A percentile compares a stretch with the other conserved stretches of the same genome.
Evolutionary conservation across 2,329 filamentous ascomycete species (phyloP).

Genomic region (Fusarium sp.): DNA sequence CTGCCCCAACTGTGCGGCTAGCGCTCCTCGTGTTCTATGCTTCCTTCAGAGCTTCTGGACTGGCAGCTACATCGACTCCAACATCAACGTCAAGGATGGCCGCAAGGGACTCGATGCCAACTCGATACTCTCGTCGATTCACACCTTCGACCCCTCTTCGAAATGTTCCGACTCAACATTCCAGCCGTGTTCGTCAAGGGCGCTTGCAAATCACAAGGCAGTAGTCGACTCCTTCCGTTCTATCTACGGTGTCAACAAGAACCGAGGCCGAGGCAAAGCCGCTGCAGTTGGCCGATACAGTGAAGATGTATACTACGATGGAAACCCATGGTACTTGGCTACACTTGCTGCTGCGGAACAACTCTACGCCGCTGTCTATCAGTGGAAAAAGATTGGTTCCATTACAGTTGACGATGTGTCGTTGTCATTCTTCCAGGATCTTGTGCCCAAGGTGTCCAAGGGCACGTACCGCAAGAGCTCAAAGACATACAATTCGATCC

Average conservation of each 20-base stretch:
- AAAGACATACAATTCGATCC: slow-evolving; percentile 6
- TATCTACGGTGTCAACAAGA: slow-evolving; percentile 72
- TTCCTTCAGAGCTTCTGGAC: slow-evolving; percentile 79
- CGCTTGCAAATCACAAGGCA: slow-evolving; percentile 78
- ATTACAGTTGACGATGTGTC: slow-evolving; percentile 56
- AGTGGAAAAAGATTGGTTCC: slow-evolving; percentile 70
- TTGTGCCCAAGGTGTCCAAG: slow-evolving; percentile 10
- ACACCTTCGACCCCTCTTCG: slow-evolving; percentile 73
- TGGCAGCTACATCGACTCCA: slow-evolving; percentile 70
- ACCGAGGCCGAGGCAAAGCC: slow-evolving; percentile 66
- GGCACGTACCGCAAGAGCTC: slow-evolving; percentile 17
- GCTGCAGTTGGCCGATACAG: slow-evolving; percentile 72
- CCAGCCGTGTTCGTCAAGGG: slow-evolving; percentile 75
- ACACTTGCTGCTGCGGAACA: slow-evolving; percentile 81
- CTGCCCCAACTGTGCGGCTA: slow-evolving; percentile 68
- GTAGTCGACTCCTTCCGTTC: slow-evolving; percentile 79
- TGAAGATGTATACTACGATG: slow-evolving; percentile 77
- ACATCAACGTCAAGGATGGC: slow-evolving; percentile 69
- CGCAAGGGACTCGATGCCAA: slow-evolving; percentile 77
- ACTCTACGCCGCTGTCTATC: slow-evolving; percentile 77
- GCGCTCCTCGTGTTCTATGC: slow-evolving; percentile 76
- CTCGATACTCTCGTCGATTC: slow-evolving; percentile 71
- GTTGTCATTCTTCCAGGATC: slow-evolving; percentile 17
- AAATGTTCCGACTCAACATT: slow-evolving; percentile 75
- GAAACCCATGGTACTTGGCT: slow-evolving; percentile 81